Evolutionary conservation across 176 grass and related monocot species (phyloP).

Genomic region (Puccinellia tenuiflora): DNA sequence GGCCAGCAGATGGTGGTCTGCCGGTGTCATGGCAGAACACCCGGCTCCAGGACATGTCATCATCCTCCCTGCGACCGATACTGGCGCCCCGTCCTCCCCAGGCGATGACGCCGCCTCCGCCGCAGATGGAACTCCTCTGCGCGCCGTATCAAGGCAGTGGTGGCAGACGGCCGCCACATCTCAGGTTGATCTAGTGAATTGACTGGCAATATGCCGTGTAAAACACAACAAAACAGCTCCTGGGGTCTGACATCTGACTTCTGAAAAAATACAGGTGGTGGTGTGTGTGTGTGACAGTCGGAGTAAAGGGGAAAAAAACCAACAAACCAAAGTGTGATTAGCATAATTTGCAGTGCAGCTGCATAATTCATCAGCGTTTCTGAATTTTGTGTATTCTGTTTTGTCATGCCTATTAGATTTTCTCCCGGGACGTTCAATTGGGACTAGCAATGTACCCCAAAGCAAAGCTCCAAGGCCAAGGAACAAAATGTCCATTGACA

Average conservation of each 20-base stretch:
- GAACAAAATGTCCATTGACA: too few species aligned
- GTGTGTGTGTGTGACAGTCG: neutral
- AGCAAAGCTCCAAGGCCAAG: too few species aligned
- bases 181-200: slow-evolving; percentile 29
- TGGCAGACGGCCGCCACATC: slow-evolving; percentile 26
- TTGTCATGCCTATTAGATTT: neutral
- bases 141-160: slow-evolving; percentile 22
- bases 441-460: too few species aligned
- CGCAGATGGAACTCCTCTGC: slow-evolving; percentile 44
- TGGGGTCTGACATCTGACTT: neutral
- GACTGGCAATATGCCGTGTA: neutral
- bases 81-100: slow-evolving; percentile 6
- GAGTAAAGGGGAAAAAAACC: neutral
- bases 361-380: neutral
- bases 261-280: neutral
- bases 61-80: neutral
- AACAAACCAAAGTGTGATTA: slow-evolving; percentile 12
- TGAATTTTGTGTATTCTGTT: neutral
- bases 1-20: neutral
- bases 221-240: neutral
- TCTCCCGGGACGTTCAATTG: too few species aligned
- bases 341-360: neutral
- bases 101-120: slow-evolving; percentile 8
- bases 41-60: slow-evolving; percentile 16
- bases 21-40: slow-evolving; percentile 13